Percentiles rank a stretch among this genome's conserved stretches.
phyloP scores from a whole-genome alignment of 768 basidiomycete genomes.

The Rhodotorula graminis region DNA sequence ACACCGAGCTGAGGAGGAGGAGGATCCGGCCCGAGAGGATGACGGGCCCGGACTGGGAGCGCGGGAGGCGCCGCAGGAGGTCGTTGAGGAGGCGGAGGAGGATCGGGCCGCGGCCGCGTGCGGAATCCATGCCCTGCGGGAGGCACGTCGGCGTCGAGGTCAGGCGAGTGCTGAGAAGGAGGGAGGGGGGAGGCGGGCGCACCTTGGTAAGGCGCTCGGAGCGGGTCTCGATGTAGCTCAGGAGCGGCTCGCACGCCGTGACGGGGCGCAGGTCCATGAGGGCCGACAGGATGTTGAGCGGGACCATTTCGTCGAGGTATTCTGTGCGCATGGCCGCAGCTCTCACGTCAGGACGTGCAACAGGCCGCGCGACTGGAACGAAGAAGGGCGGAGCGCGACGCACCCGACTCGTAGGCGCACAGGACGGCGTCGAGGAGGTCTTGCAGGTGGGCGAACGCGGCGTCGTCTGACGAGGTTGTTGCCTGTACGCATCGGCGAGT shows the following conservation, averaged over 20 bases:
- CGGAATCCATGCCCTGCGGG: slow-evolving; percentile 63
- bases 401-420: slow-evolving; percentile 71
- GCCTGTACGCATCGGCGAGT: background rate
- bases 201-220: slow-evolving; percentile 59
- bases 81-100: slow-evolving; percentile 82
- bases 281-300: slow-evolving; percentile 50
- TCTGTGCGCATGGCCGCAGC: slow-evolving; percentile 44
- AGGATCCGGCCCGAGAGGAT: slow-evolving; percentile 87
- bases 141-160: no score
- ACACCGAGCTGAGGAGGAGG: slow-evolving; percentile 77
- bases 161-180: background rate
- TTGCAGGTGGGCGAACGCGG: slow-evolving; percentile 41
- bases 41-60: slow-evolving; percentile 73
- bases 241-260: slow-evolving; percentile 74
- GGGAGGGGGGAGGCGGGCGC: background rate
- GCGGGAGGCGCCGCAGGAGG: slow-evolving; percentile 64
- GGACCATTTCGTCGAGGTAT: slow-evolving; percentile 69
- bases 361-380: no score
- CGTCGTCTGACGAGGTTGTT: background rate
- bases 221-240: slow-evolving; percentile 78
- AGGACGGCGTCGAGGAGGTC: slow-evolving; percentile 68
- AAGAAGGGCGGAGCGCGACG: slow-evolving; percentile 39
- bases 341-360: no score
- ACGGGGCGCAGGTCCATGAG: slow-evolving; percentile 82
- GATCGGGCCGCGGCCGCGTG: slow-evolving; percentile 80